These are phyloP conservation scores for Austroboletus eburneus DNA, from an alignment of 768 basidiomycete genomes.

Conservation along the genomic window DNA sequence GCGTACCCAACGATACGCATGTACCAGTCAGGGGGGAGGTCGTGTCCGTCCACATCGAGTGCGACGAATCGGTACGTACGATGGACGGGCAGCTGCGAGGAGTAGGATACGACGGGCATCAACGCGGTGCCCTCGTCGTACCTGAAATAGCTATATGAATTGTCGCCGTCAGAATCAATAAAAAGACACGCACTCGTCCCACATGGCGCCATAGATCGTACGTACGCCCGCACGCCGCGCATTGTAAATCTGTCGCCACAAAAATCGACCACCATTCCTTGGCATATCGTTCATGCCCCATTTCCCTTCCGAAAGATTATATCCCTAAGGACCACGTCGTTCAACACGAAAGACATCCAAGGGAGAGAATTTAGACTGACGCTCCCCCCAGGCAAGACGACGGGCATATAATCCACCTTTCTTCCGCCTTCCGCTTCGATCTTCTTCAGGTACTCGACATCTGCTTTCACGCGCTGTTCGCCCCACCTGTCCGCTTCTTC, in stretches of 20 bases:
- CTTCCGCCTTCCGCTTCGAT: constrained; percentile 42
- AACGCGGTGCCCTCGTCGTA: constrained; percentile 85
- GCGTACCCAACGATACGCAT: constrained; percentile 77
- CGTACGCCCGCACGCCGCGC: constrained; percentile 57
- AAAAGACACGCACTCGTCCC: constrained; percentile 62
- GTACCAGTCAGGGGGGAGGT: constrained; percentile 81
- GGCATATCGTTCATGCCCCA: constrained; percentile 72
- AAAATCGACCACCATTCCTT: constrained; percentile 68
- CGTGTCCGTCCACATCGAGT: constrained; percentile 73
- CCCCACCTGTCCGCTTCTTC: constrained; percentile 62
- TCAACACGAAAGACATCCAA: constrained; percentile 7
- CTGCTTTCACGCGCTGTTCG: constrained; percentile 56
- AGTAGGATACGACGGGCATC: constrained; percentile 64
- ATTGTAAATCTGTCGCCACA: constrained; percentile 78
- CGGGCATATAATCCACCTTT: constrained; percentile 79
- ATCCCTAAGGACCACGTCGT: constrained; percentile 44
- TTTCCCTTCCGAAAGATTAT: constrained; percentile 65
- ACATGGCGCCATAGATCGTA: constrained; percentile 80
- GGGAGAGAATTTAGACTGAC: constrained; percentile 39
- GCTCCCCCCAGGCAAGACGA: constrained; percentile 77
- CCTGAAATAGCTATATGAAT: constrained; percentile 32
- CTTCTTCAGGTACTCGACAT: constrained; percentile 54
- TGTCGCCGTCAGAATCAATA: not conserved
- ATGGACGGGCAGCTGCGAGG: constrained; percentile 56
- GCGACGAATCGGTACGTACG: constrained; percentile 61